These are phyloP conservation scores for Penicillium robsamsonii DNA, from an alignment of 495 filamentous ascomycete genomes.

Conservation along the genomic window DNA sequence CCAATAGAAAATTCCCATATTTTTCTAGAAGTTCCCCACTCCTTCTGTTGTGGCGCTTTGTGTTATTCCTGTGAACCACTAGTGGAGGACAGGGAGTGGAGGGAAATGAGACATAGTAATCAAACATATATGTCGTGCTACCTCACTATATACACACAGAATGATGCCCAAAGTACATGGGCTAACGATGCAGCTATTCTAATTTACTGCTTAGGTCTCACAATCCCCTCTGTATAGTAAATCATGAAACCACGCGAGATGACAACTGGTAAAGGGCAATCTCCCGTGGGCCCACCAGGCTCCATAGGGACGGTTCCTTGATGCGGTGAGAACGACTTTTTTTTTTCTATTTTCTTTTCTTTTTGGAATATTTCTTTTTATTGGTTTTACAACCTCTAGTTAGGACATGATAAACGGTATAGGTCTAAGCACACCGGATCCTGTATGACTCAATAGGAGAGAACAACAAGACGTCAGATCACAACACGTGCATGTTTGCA, in stretches of 20 bases:
- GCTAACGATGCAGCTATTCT: background rate
- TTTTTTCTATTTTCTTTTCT: slow-evolving; percentile 7
- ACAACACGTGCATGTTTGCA: slow-evolving; percentile 33
- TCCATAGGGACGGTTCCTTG: slow-evolving; percentile 29
- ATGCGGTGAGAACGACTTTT: slow-evolving; percentile 24
- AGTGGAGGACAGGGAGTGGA: slow-evolving; percentile 16
- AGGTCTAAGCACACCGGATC: slow-evolving; percentile 4
- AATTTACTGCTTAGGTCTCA: background rate
- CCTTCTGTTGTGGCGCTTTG: slow-evolving; percentile 28
- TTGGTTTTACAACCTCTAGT: background rate
- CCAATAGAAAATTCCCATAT: slow-evolving; percentile 32
- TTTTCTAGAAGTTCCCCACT: slow-evolving; percentile 46
- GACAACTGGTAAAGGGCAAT: slow-evolving; percentile 32
- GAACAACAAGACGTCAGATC: slow-evolving; percentile 10
- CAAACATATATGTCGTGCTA: slow-evolving; percentile 5
- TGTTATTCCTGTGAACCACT: slow-evolving; percentile 23
- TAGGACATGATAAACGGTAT: background rate
- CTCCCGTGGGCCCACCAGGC: slow-evolving; percentile 33
- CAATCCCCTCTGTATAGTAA: slow-evolving; percentile 6
- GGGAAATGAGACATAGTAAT: slow-evolving; percentile 1
- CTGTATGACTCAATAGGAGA: slow-evolving; percentile 17
- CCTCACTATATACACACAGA: background rate
- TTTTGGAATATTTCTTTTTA: background rate
- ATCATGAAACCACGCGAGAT: slow-evolving; percentile 34
- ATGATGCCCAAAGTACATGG: background rate